phyloP scores from a whole-genome alignment of 2,329 filamentous ascomycete genomes.

The Neonectria coccinea region DNA sequence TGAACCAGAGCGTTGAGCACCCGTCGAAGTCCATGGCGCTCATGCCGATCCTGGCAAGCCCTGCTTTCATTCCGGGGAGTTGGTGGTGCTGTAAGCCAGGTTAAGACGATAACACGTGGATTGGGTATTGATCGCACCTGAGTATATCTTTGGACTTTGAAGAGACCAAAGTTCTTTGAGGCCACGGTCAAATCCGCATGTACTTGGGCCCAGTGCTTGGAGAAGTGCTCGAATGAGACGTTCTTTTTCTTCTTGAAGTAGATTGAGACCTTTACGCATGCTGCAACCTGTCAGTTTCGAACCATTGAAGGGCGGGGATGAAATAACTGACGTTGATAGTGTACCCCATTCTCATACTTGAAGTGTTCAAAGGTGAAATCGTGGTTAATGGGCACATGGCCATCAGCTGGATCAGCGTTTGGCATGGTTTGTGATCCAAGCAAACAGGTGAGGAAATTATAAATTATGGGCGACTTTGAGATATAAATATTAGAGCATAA shows the following conservation, averaged over 20 bases:
- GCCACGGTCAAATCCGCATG: constrained; percentile 36
- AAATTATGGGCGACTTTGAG: neutral
- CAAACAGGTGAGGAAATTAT: too few species aligned
- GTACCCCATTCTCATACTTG: constrained; percentile 28
- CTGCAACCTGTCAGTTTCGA: constrained; percentile 5
- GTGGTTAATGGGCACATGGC: constrained; percentile 31
- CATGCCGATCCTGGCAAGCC: constrained; percentile 25
- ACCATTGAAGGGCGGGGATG: too few species aligned
- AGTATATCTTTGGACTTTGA: constrained; percentile 33
- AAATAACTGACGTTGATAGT: constrained; percentile 31
- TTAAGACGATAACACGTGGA: neutral
- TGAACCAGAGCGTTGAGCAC: constrained; percentile 39
- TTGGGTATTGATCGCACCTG: constrained; percentile 17
- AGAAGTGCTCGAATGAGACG: constrained; percentile 36
- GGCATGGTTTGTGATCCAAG: neutral
- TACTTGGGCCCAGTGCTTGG: constrained; percentile 32
- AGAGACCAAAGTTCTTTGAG: constrained; percentile 31
- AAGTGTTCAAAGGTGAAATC: constrained; percentile 32
- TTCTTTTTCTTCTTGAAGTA: constrained; percentile 34
- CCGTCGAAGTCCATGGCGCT: constrained; percentile 35
- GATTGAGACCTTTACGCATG: constrained; percentile 34
- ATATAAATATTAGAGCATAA: too few species aligned
- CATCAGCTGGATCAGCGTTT: constrained; percentile 13
- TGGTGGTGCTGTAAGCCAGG: constrained; percentile 29
- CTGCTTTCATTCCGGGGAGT: constrained; percentile 29